Evolutionary conservation across 805 yeast species (phyloP).

Genomic region (Jamesozyma spencerorum): DNA sequence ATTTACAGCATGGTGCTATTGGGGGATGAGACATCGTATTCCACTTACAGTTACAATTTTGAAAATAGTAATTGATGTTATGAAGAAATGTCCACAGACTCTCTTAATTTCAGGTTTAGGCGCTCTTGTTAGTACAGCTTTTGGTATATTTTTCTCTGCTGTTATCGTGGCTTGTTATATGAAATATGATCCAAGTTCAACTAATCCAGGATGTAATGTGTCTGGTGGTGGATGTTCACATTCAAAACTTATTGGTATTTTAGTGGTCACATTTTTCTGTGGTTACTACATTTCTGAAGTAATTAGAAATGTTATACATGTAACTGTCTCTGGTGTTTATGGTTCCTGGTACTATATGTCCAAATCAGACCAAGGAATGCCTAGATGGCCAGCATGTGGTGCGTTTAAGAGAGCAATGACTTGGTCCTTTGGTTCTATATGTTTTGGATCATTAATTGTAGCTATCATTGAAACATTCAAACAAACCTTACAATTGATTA

Average conservation of each 20-base stretch:
- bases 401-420: slow-evolving; percentile 74
- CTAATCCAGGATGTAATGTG: slow-evolving; percentile 43
- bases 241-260: slow-evolving; percentile 54
- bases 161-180: slow-evolving; percentile 70
- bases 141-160: slow-evolving; percentile 55
- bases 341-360: slow-evolving; percentile 89
- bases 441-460: slow-evolving; percentile 73
- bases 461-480: slow-evolving; percentile 60
- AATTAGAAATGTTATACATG: slow-evolving; percentile 69
- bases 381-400: slow-evolving; percentile 69
- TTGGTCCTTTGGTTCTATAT: slow-evolving; percentile 81
- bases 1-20: slow-evolving; percentile 60
- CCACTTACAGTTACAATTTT: slow-evolving; percentile 67
- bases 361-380: slow-evolving; percentile 67
- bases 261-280: slow-evolving; percentile 69
- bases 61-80: slow-evolving; percentile 66
- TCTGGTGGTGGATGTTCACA: slow-evolving; percentile 49
- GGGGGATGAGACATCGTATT: slow-evolving; percentile 60
- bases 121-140: slow-evolving; percentile 46
- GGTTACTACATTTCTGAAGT: slow-evolving; percentile 82
- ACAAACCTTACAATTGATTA: slow-evolving; percentile 43
- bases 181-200: slow-evolving; percentile 53
- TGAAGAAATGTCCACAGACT: slow-evolving; percentile 63
- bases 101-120: slow-evolving; percentile 54
- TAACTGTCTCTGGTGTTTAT: slow-evolving; percentile 71